Conservation (phyloP, 2,329 filamentous ascomycete species). For the Diaporthe ampelina region DNA sequence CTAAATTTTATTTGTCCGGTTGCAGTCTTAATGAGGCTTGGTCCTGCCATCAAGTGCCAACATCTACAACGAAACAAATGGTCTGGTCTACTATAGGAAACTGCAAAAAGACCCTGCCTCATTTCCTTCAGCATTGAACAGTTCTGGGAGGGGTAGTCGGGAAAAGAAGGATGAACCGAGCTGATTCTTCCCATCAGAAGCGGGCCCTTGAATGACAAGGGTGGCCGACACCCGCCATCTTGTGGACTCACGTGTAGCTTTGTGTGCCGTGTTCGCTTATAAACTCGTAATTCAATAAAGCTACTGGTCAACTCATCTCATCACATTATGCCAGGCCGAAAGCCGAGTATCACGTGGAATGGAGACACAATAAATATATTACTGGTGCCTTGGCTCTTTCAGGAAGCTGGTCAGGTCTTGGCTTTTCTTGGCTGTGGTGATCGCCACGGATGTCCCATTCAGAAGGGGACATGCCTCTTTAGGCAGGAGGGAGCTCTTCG, state of each 20-base stretch:
- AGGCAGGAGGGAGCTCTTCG: constrained; percentile 6
- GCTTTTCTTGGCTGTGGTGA: constrained; percentile 29
- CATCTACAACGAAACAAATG: no score
- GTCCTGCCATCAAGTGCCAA: no score
- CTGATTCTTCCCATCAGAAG: no score
- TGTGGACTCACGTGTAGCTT: not conserved
- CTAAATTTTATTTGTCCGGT: no score
- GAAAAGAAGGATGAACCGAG: no score
- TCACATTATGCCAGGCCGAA: not conserved
- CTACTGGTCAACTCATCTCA: not conserved
- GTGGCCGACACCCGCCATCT: not conserved
- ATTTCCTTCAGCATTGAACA: no score
- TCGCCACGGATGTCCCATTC: constrained; percentile 9
- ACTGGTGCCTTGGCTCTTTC: not conserved
- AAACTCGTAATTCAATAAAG: not conserved
- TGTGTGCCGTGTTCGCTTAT: not conserved
- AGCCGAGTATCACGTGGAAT: constrained; percentile 24
- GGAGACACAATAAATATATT: not conserved
- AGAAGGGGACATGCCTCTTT: constrained; percentile 28
- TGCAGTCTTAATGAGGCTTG: no score
- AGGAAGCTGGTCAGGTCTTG: constrained; percentile 26
- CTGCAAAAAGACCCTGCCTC: no score
- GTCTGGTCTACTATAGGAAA: no score
- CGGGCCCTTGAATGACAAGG: no score
- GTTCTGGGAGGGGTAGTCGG: no score